Percentiles rank a stretch among this genome's conserved stretches.
phyloP scores from a whole-genome alignment of 1,139 yeast species.

The Saccharomycopsis hybrid region DNA sequence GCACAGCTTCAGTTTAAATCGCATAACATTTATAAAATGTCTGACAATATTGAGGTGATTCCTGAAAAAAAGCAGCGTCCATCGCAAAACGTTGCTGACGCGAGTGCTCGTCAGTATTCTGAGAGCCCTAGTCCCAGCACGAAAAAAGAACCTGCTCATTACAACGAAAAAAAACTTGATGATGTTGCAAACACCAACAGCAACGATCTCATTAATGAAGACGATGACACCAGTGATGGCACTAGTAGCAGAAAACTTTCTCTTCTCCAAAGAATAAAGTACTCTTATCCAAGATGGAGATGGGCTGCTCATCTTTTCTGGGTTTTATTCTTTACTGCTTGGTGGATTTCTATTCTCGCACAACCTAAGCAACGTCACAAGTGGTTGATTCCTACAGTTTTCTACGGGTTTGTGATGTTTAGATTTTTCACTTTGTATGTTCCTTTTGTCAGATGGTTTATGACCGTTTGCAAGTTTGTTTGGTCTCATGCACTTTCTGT shows the following conservation, averaged over 20 bases:
- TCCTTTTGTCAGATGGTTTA: conserved; percentile 32
- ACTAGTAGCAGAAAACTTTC: neutral
- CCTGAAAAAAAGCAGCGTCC: too few relatives aligned
- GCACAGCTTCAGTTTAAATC: too few relatives aligned
- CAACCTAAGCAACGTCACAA: conserved; percentile 44
- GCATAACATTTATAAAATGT: too few relatives aligned
- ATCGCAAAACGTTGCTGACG: too few relatives aligned
- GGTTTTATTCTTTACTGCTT: conserved; percentile 51
- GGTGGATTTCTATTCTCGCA: conserved; percentile 59
- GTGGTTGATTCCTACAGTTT: conserved; percentile 60
- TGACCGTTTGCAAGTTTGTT: conserved; percentile 28
- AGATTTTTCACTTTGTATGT: conserved; percentile 51
- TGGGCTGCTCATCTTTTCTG: conserved; percentile 25
- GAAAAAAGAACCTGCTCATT: too few relatives aligned
- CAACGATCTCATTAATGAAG: too few relatives aligned
- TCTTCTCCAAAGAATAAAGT: conserved; percentile 5
- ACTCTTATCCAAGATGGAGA: conserved; percentile 17
- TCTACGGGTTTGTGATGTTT: conserved; percentile 49
- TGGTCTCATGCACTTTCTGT: conserved; percentile 41
- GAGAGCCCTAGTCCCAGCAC: too few relatives aligned
- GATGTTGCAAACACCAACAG: too few relatives aligned
- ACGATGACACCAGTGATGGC: too few relatives aligned
- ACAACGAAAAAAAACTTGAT: too few relatives aligned
- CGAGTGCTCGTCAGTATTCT: too few relatives aligned
- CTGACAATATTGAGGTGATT: too few relatives aligned